These are phyloP conservation scores for Yarrowia hollandica DNA, from an alignment of 805 yeast species.

Conservation along the genomic window DNA sequence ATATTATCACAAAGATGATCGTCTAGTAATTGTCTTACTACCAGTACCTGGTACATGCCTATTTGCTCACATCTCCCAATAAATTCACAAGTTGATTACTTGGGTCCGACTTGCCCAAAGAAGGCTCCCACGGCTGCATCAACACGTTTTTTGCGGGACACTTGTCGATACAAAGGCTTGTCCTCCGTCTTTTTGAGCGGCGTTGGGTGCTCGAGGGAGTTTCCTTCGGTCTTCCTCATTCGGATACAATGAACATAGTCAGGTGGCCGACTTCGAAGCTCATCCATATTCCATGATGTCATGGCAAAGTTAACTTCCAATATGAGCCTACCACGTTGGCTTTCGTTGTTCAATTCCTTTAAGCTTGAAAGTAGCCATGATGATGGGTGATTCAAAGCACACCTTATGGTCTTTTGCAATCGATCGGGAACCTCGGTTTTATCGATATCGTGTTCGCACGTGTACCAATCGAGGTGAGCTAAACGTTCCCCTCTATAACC, in stretches of 20 bases:
- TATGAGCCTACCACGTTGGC: not conserved
- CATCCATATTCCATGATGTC: slow-evolving; percentile 1
- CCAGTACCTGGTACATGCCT: too few relatives aligned
- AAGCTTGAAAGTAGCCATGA: slow-evolving; percentile 17
- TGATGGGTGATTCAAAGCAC: slow-evolving; percentile 10
- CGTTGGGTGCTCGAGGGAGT: not conserved
- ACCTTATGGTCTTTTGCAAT: not conserved
- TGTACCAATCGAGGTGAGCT: slow-evolving; percentile 2
- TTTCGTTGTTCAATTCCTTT: not conserved
- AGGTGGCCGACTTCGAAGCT: not conserved
- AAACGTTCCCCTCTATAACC: slow-evolving; percentile 5
- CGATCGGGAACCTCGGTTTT: not conserved
- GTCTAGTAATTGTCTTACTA: too few relatives aligned
- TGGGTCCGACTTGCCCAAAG: slow-evolving; percentile 1
- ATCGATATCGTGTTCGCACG: not conserved
- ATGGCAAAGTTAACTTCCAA: slow-evolving; percentile 3
- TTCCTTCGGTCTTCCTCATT: not conserved
- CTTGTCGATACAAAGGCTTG: slow-evolving; percentile 4
- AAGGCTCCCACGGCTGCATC: not conserved
- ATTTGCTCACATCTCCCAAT: too few relatives aligned
- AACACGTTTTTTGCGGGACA: not conserved
- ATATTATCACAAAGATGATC: too few relatives aligned
- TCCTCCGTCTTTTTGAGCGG: not conserved
- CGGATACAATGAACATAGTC: slow-evolving; percentile 21
- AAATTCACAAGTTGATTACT: too few relatives aligned